Base-by-base conservation (phyloP, 2,329 filamentous ascomycete genomes). In the Monilinia polystroma region DNA sequence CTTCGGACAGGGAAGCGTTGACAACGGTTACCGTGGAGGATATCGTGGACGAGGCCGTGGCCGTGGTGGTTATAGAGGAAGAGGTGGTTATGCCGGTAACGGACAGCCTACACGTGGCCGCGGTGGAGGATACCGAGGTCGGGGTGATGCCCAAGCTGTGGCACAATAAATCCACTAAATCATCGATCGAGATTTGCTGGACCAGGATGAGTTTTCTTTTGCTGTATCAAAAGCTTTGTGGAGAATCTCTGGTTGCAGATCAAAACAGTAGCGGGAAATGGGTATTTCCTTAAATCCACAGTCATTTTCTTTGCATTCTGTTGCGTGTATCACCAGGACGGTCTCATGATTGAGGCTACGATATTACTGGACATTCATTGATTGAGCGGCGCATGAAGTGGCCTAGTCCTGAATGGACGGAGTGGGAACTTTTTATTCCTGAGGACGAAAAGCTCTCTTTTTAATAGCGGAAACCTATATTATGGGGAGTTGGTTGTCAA, bases 1-100 rank as follows among this genome's bases (percentile, higher is more conserved):
- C 0, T 99, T 99, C 73, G 95, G 95, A 11, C 93, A 98, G 78
- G 93, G 93, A 64, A 97, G 93, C 72, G 93, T 99, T 29, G 95
- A 99, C 73, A 89, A 87, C 62, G 63, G 87, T 20, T 90, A 87
- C 77, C 86, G 90, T 69, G 87, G 88, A 64, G 89, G 91, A 70
- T 95, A 88, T 78, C 89, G 93, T 63, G 91, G 92, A 47, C 88
- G 93, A 67, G 91, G 91, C 29, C 85, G 90, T 59, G 81, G 82
- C 26, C 78, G 79, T 67, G 80, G 80, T 35, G 79, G 81, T 43
- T 74, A 72, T 54, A 68, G 75, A 70, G 73, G 74, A 18, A 45
- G 70, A 55, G 67, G 73, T 35, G 71, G 71, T 4, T 73, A 73
- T 67, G 62, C 67, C 4, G 67, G 67, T 29, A 70, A 70, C 53